These are phyloP conservation scores for Rhodotorula sp. DNA, from an alignment of 1,284 basidiomycete species.

Conservation along the genomic window DNA sequence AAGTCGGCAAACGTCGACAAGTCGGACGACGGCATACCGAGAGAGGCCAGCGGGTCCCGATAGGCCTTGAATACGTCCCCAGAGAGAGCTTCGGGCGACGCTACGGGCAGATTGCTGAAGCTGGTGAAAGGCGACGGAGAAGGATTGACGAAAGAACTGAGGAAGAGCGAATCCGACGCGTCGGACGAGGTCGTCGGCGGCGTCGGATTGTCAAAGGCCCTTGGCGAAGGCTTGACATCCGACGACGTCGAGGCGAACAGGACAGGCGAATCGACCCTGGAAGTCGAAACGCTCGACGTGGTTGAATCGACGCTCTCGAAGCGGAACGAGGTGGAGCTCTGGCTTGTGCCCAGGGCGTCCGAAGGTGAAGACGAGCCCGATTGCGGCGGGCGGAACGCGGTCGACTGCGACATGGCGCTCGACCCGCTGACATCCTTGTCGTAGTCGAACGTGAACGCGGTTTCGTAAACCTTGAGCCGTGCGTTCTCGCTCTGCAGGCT, in stretches of 20 bases:
- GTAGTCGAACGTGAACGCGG: constrained; percentile 37
- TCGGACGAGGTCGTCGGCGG: not conserved
- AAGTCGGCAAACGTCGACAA: constrained; percentile 29
- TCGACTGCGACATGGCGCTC: constrained; percentile 30
- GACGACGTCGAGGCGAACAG: constrained; percentile 1
- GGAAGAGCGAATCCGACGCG: constrained; percentile 18
- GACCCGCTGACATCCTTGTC: constrained; percentile 30
- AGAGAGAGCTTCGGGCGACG: constrained; percentile 1
- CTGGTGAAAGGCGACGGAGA: constrained; percentile 1
- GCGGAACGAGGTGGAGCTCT: constrained; percentile 3
- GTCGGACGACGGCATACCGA: constrained; percentile 9
- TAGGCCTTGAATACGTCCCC: constrained; percentile 25
- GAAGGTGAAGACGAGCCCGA: not conserved
- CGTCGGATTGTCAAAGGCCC: not conserved
- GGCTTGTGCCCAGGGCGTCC: not conserved
- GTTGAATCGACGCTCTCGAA: not conserved
- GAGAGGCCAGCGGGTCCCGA: constrained; percentile 32
- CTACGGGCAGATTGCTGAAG: not conserved
- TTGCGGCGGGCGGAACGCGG: constrained; percentile 13
- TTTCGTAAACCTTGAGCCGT: constrained; percentile 37
- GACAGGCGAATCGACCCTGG: constrained; percentile 15
- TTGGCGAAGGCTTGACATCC: not conserved
- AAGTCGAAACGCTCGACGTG: not conserved
- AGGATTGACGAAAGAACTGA: constrained; percentile 13
- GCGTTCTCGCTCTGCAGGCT: constrained; percentile 35